phyloP scores from a whole-genome alignment of 371 early-diverging fungal species.

The Apophysomyces elegans region DNA sequence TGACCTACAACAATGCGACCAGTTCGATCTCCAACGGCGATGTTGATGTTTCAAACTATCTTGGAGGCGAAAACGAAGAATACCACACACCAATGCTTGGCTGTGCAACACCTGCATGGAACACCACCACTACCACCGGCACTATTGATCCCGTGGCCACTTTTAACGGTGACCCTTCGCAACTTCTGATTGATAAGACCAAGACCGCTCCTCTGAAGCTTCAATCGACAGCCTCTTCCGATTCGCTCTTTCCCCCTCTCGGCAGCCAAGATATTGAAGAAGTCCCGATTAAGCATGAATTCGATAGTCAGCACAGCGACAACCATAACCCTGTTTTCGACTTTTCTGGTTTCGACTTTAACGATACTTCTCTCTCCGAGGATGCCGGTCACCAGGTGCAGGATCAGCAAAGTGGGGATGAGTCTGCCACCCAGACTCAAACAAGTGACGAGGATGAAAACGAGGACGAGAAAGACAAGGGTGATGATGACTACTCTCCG shows the following conservation, averaged over 20 bases:
- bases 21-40: conserved; percentile 14
- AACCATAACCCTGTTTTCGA: neutral
- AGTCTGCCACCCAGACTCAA: neutral
- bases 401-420: neutral
- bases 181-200: conserved; percentile 7
- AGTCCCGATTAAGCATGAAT: neutral
- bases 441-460: neutral
- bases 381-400: conserved; percentile 1
- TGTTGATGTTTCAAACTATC: conserved; percentile 31
- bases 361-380: neutral
- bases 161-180: conserved; percentile 7
- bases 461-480: neutral
- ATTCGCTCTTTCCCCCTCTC: neutral
- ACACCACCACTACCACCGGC: neutral
- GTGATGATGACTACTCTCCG: neutral
- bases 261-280: conserved; percentile 6
- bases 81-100: neutral
- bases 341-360: neutral
- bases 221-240: neutral
- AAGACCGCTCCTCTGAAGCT: neutral
- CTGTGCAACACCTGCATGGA: neutral
- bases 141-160: neutral
- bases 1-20: neutral
- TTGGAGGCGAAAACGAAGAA: conserved; percentile 18
- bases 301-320: neutral